Percentiles rank a stretch among this genome's conserved stretches.
phyloP scores from a whole-genome alignment of 805 yeast genomes.

The Cyberlindnera amylophila region DNA sequence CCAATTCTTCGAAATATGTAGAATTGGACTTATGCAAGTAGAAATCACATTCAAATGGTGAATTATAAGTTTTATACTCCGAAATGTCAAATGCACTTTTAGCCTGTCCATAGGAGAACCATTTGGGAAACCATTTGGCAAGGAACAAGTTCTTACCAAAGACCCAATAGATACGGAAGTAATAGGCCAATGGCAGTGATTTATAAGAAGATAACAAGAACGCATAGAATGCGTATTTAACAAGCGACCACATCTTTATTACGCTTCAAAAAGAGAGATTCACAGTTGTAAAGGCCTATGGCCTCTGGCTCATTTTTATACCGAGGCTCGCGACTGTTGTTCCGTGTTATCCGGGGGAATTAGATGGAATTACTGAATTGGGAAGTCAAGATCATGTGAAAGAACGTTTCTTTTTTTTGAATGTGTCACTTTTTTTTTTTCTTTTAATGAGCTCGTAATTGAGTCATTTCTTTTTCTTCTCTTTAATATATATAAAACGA shows the following conservation, averaged over 20 bases:
- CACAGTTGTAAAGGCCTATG: too few relatives aligned
- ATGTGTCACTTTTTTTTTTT: background rate
- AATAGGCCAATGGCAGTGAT: constrained; percentile 64
- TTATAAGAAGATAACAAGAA: constrained; percentile 48
- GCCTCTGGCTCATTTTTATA: too few relatives aligned
- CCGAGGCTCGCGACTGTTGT: too few relatives aligned
- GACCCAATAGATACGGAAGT: constrained; percentile 54
- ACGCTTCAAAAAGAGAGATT: too few relatives aligned
- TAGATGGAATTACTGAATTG: background rate
- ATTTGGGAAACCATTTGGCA: constrained; percentile 27
- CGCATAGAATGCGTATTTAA: constrained; percentile 8
- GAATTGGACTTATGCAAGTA: constrained; percentile 86
- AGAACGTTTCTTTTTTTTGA: background rate
- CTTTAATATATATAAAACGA: background rate
- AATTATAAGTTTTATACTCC: constrained; percentile 49
- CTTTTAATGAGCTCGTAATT: too few relatives aligned
- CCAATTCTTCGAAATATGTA: constrained; percentile 79
- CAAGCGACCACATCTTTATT: background rate
- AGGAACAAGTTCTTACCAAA: constrained; percentile 40
- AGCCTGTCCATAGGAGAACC: constrained; percentile 12
- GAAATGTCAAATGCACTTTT: constrained; percentile 39
- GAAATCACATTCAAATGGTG: constrained; percentile 80
- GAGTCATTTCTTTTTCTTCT: constrained; percentile 1
- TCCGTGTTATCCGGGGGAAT: too few relatives aligned
- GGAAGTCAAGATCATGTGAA: background rate